These are phyloP conservation scores for Gossypium laxum DNA, from an alignment of 441 rosid genomes.

Conservation along the genomic window DNA sequence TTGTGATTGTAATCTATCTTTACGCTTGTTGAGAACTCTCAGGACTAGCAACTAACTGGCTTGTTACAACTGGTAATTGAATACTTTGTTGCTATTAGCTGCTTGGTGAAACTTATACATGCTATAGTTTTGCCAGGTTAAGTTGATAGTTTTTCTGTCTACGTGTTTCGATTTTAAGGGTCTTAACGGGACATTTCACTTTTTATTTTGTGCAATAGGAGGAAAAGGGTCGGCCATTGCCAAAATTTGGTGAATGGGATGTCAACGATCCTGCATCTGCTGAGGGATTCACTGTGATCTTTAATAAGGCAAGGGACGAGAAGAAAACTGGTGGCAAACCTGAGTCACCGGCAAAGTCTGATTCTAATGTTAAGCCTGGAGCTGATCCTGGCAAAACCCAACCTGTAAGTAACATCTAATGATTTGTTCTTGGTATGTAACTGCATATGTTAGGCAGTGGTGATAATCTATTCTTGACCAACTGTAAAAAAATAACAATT, in stretches of 20 bases:
- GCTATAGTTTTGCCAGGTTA: background rate
- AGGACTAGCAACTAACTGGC: background rate
- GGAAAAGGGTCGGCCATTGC: conserved; percentile 60
- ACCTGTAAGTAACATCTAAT: conserved; percentile 32
- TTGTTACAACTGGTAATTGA: background rate
- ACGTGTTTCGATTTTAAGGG: background rate
- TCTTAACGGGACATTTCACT: background rate
- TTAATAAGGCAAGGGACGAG: conserved; percentile 66
- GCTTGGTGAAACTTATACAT: background rate
- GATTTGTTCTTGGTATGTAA: background rate
- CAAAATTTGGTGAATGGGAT: conserved; percentile 77
- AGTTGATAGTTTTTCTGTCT: background rate
- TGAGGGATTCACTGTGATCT: conserved; percentile 66
- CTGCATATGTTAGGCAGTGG: background rate
- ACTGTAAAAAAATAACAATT: background rate
- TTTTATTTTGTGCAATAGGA: conserved; percentile 30
- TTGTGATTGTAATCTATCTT: background rate
- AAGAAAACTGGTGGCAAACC: conserved; percentile 58
- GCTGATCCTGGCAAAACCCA: conserved; percentile 41
- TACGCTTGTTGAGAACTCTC: background rate
- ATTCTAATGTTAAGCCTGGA: conserved; percentile 28
- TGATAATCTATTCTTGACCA: background rate
- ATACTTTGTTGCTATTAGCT: background rate
- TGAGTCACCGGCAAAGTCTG: conserved; percentile 42
- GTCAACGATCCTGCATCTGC: conserved; percentile 74